These are phyloP conservation scores for Picochlorum sp. DNA, from an alignment of 139 green algal genomes.

Conservation along the genomic window DNA sequence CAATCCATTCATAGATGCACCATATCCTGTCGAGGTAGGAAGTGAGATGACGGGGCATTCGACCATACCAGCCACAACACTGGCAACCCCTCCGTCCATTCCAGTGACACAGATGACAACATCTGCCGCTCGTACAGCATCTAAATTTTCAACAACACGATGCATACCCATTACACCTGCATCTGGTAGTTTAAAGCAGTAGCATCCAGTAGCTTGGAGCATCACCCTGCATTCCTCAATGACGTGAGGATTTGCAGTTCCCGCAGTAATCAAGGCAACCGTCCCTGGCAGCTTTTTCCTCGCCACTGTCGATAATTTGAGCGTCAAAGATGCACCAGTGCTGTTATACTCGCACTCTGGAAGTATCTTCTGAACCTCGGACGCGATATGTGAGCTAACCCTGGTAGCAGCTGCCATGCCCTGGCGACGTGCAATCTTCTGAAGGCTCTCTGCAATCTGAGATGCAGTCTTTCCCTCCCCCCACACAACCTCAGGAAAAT, in stretches of 20 bases:
- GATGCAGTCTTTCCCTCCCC: conserved; percentile 38
- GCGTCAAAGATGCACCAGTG: conserved; percentile 20
- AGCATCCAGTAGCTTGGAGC: conserved; percentile 54
- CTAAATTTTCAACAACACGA: conserved; percentile 24
- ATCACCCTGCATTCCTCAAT: conserved; percentile 63
- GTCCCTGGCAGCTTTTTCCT: conserved; percentile 54
- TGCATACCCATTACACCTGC: conserved; percentile 56
- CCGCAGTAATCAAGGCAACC: conserved; percentile 57
- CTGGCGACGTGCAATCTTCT: conserved; percentile 30
- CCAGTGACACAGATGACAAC: conserved; percentile 75
- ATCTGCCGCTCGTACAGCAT: conserved; percentile 50
- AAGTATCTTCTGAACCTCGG: conserved; percentile 16
- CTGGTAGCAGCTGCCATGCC: conserved; percentile 52
- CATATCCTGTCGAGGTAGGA: conserved; percentile 61
- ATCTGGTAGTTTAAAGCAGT: conserved; percentile 51
- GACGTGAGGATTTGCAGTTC: conserved; percentile 46
- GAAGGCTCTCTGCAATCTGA: conserved; percentile 43
- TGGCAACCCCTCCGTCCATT: conserved; percentile 58
- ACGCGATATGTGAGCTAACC: conserved; percentile 28
- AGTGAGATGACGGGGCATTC: conserved; percentile 65
- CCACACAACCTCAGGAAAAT: conserved; percentile 56
- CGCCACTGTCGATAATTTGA: conserved; percentile 19
- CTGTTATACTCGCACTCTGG: conserved; percentile 44
- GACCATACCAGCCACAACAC: conserved; percentile 63
- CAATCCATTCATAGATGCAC: conserved; percentile 46